Evolutionary conservation across 169 alveolate genomes (phyloP), one percentile per base, ranked within the genome.

Genomic region (Eimeria maxima): DNA sequence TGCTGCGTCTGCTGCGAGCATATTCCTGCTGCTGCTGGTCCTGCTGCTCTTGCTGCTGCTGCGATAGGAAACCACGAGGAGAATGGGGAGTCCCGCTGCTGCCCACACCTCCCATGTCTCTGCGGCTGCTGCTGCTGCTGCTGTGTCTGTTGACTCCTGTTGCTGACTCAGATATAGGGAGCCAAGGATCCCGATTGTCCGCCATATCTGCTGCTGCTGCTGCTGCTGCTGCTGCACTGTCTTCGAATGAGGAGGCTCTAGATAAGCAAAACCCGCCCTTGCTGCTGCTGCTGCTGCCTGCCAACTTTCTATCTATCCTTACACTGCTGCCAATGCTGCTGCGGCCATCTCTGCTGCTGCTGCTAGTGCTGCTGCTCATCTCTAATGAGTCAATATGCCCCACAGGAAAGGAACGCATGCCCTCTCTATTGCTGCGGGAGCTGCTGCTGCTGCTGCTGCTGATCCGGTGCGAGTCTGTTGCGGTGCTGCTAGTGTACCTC

Each of bases 231-330:
- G 87, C 87, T 76, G 33, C 87, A 33, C 80, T 69, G 3, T 69
- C 57, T 45, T 45, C 57, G 87, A 76, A 44, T 20, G 87, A 45
- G 27, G 87, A 33, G 55, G 87, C 57, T 27, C 57, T 44, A 5
- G n/a, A 38, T 11, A 38, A n/a, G 16, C 38, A 44, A 24, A 76
- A 11, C 44, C 57, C 87, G 29, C 87, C 47, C 57, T 45, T 76
- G 87, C 87, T 76, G 63, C 87, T 44, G 57, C 87, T 44, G 87
- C 87, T 76, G 87, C 55, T 44, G 87, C 87, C 87, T 76, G 87
- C 63, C 87, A 16, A 13, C 22, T 38, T 2, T 60, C 57, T 33
- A 6, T 76, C 87, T 33, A 14, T n/a, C 87, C 63, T 76, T 3
- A 5, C 60, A 69, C 27, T n/a, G 45, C 47, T 29, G 60, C 87